Evolutionary conservation across 192 early-diverging fungal genomes (phyloP).

Genomic region (Haplosporangium gracile): DNA sequence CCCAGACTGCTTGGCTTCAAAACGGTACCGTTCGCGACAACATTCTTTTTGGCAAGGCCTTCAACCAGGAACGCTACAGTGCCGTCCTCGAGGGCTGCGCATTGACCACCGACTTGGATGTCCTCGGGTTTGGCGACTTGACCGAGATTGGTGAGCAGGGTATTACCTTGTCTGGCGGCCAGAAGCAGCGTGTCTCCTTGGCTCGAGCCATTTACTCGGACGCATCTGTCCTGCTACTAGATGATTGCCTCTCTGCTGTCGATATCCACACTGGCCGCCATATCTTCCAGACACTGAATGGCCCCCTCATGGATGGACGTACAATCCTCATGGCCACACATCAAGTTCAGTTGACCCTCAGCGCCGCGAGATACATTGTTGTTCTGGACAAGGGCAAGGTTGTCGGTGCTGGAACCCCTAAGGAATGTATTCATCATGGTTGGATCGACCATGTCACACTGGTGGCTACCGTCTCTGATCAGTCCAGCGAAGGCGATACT

Average conservation of each 20-base stretch:
- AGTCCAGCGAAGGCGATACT: constrained; percentile 35
- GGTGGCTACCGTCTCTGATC: constrained; percentile 31
- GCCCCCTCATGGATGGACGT: constrained; percentile 76
- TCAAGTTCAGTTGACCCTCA: constrained; percentile 73
- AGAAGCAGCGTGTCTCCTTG: constrained; percentile 83
- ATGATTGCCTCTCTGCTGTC: constrained; percentile 92
- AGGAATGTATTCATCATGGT: constrained; percentile 37
- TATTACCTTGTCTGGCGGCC: constrained; percentile 82
- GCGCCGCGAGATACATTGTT: constrained; percentile 65
- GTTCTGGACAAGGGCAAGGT: constrained; percentile 70
- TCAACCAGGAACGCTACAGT: constrained; percentile 77
- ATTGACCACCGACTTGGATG: constrained; percentile 84
- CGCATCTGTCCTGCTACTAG: constrained; percentile 73
- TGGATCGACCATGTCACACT: constrained; percentile 24
- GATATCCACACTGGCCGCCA: constrained; percentile 92
- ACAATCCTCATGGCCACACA: constrained; percentile 92
- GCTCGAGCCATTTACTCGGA: constrained; percentile 86
- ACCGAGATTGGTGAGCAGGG: constrained; percentile 94
- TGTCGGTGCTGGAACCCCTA: constrained; percentile 56
- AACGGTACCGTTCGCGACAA: constrained; percentile 82
- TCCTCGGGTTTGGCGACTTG: constrained; percentile 83
- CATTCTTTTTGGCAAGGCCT: constrained; percentile 80
- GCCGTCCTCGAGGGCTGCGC: constrained; percentile 85
- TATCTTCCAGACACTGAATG: constrained; percentile 78
- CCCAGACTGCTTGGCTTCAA: constrained; percentile 75